Evolutionary conservation across 495 filamentous ascomycete genomes (phyloP).

Genomic region (Filosporella fistucella): DNA sequence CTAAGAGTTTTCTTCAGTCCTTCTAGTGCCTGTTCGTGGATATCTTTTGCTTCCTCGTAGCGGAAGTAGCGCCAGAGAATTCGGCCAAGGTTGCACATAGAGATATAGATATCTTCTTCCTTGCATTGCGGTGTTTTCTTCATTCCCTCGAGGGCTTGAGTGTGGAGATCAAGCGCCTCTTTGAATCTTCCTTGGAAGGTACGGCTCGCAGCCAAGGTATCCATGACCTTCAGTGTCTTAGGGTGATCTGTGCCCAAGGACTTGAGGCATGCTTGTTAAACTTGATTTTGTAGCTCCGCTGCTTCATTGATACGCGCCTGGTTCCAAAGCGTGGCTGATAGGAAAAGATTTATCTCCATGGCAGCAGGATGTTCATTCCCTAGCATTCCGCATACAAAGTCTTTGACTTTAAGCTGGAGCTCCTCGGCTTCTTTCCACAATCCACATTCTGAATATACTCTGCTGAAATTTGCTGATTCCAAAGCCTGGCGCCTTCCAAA

Average conservation of each 20-base stretch:
- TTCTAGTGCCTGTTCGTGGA: conserved; percentile 22
- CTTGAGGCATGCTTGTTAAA: conserved; percentile 20
- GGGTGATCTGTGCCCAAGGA: conserved; percentile 14
- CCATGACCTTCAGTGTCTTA: conserved; percentile 6
- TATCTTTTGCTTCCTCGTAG: conserved; percentile 15
- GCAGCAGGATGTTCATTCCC: neutral
- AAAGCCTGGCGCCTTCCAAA: no score
- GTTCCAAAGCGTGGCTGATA: neutral
- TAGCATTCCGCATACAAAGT: neutral
- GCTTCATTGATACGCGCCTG: conserved; percentile 2
- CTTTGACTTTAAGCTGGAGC: neutral
- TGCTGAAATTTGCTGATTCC: conserved; percentile 1
- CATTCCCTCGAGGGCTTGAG: conserved; percentile 4
- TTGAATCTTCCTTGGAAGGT: neutral
- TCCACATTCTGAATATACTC: neutral
- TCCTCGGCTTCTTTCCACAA: conserved; percentile 2
- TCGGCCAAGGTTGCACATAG: conserved; percentile 2
- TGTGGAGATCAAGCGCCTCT: conserved; percentile 2
- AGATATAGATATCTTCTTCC: conserved; percentile 6
- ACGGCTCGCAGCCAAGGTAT: neutral
- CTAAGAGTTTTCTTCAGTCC: conserved; percentile 30
- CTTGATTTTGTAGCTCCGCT: conserved; percentile 6
- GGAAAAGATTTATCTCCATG: conserved; percentile 1
- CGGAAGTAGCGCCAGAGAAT: neutral
- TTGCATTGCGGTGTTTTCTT: neutral